Conservation (phyloP, 805 yeast species). For the Candida corydali region DNA sequence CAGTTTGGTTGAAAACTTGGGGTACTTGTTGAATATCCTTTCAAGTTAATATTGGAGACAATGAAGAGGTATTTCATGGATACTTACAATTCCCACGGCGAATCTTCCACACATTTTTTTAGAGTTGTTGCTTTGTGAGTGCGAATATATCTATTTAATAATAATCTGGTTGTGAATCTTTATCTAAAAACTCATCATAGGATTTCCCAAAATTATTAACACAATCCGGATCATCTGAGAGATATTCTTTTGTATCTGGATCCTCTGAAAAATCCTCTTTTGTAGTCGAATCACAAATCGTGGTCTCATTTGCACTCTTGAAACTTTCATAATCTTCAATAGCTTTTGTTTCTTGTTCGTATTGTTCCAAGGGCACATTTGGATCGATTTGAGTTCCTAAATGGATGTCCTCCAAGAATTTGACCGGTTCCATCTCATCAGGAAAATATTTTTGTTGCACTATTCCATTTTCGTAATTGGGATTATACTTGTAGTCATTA, state of each 20-base stretch:
- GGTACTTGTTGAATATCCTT: conserved; percentile 26
- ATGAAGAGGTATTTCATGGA: no score
- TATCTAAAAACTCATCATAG: conserved; percentile 30
- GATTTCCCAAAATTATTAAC: conserved; percentile 28
- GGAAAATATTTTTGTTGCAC: conserved; percentile 80
- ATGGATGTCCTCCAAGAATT: conserved; percentile 54
- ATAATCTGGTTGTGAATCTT: conserved; percentile 21
- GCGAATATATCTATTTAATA: no score
- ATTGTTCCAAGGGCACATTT: conserved; percentile 12
- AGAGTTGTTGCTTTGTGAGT: not conserved
- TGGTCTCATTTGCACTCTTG: conserved; percentile 8
- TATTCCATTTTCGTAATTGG: conserved; percentile 66
- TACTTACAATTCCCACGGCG: conserved; percentile 44
- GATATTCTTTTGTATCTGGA: conserved; percentile 31
- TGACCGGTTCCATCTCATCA: conserved; percentile 37
- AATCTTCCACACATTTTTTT: conserved; percentile 58
- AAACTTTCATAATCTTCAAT: conserved; percentile 18
- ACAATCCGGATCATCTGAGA: conserved; percentile 33
- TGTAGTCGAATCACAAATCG: not conserved
- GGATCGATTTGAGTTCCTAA: conserved; percentile 40
- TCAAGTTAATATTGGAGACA: no score
- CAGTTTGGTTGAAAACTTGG: conserved; percentile 21
- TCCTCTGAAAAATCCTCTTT: no score
- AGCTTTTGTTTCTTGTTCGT: conserved; percentile 11
- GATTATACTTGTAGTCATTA: conserved; percentile 84